Base-by-base conservation (phyloP, 176 grass and related monocot genomes). In the Eleusine coracana region DNA sequence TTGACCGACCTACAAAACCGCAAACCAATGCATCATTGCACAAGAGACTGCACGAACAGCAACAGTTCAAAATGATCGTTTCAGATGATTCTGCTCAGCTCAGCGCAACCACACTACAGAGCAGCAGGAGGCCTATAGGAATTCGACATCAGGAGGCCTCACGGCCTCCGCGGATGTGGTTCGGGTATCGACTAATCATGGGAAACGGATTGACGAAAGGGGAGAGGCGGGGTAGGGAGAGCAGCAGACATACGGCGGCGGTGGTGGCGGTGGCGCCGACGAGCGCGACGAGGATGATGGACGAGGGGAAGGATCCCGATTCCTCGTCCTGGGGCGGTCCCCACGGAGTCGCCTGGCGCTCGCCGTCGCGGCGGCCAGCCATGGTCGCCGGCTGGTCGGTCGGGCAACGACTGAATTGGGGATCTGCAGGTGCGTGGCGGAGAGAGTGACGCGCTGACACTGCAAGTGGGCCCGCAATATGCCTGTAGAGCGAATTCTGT, bases 241-340 rank as follows among this genome's bases (percentile, higher is more conserved):
- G 49, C 25, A 36, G 28, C n/a, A 8, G 23, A 42, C 78, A 28
- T 84, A 92, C 87, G 41, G 87, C 87, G 23, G 84, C 80, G 23
- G 86, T 83, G 75, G 90, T 75, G 75, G 51, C 83, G 17, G 87
- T 76, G 80, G 87, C 84, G 84, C 90, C 87, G 66, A 92, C 25
- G 80, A 92, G 84, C 45, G 66, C 76, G 80, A 89, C 51, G 31
- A 92, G 49, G 71, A 89, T 15, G 61, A 87, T 67, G 56, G 75
- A 66, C 15, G 80, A 68, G 21, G 83, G 84, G 48, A 68, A 77
- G 46, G 87, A 17, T 71, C 55, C 66, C 15, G 77, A 38, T 36
- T 78, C 58, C 70, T 25, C 78, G 21, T 58, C 55, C 60, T 7
- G 65, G 27, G 50, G 45, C 7, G 28, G 17, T 10, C 18, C 42